Evolutionary conservation across 257 asterid species (phyloP), one percentile per base, ranked within the genome.

Genomic region (Solanum lycopersicoides): DNA sequence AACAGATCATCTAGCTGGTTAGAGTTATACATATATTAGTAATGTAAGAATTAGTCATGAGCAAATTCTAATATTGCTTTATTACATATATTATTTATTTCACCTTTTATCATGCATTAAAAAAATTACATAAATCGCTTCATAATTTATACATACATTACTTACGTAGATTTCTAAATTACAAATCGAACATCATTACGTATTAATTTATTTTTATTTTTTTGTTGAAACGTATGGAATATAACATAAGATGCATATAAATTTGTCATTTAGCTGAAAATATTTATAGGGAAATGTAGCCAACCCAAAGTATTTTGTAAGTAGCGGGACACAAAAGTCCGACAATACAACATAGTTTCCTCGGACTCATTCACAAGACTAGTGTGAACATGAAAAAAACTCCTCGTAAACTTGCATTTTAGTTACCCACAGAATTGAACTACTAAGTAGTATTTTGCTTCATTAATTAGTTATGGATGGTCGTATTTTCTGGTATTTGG

Each of bases 261-360:
- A 65, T n/a, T n/a, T 65, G 72, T 65, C 34, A 69, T 69, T 69
- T 69, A 12, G 41, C 39, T 30, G 18, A 7, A 6, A 4, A 4
- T 37, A 35, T 35, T 35, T 74, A 37, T 74, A 20, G 82, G 53
- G 32, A 74, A 37, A 21, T 21, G 82, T 25, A 74, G 82, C 82
- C 82, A 20, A 2, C 82, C 82, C 82, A 83, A 66, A 66, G 15
- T 25, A 66, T 66, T 12, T 44, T n/a, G 13, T 68, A 50, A 20
- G 5, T 32, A 15, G 59, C 44, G 16, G 37, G 34, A 32, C 41
- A 50, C 16, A 3, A 35, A 42, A 15, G 14, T 35, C 47, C 50
- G 82, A 82, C 88, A 53, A 73, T 39, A 41, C 65, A 69, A 59
- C 90, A 76, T 86, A 86, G 25, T 90, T 74, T 83, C 85, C 86